Percentiles rank a stretch among this genome's conserved stretches.
Evolutionary conservation across 176 grass and related monocot genomes (phyloP).

Genomic region (Zea luxurians): DNA sequence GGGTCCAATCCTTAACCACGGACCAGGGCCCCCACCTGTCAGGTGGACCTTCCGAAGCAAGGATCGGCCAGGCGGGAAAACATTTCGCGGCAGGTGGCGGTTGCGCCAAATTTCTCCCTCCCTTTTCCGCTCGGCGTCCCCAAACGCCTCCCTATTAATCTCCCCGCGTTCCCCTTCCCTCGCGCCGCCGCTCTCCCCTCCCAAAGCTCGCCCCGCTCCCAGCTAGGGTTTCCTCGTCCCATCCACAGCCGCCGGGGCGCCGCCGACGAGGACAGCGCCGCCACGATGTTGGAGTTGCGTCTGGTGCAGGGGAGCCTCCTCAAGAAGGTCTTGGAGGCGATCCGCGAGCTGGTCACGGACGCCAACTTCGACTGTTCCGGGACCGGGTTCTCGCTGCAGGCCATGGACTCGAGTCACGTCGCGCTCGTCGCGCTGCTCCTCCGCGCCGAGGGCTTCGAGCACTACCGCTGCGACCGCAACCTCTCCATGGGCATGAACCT

Average conservation of each 20-base stretch:
- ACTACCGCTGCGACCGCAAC: constrained; percentile 99
- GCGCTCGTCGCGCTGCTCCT: constrained; percentile 87
- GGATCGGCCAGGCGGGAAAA: constrained; percentile 23
- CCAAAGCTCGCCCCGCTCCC: neutral
- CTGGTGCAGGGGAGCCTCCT: constrained; percentile 94
- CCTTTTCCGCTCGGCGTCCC: neutral
- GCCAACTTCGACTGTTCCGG: constrained; percentile 98
- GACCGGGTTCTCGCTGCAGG: constrained; percentile 92
- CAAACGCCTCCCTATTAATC: constrained; percentile 32
- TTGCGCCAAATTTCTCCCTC: constrained; percentile 30
- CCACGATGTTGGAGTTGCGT: constrained; percentile 75
- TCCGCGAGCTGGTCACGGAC: constrained; percentile 78
- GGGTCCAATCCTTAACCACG: no score
- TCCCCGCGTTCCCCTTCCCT: neutral
- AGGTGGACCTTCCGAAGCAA: constrained; percentile 13
- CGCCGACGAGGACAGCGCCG: neutral
- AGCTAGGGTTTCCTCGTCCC: constrained; percentile 20
- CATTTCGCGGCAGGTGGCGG: constrained; percentile 31
- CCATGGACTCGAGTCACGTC: constrained; percentile 99
- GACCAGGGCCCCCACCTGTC: neutral
- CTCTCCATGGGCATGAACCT: constrained; percentile 99
- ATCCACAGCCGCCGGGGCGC: neutral
- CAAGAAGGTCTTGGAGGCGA: constrained; percentile 97
- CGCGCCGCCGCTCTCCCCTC: neutral
- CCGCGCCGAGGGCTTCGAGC: constrained; percentile 90